Conservation (phyloP, 805 yeast species). For the Ogataea ganodermae region DNA sequence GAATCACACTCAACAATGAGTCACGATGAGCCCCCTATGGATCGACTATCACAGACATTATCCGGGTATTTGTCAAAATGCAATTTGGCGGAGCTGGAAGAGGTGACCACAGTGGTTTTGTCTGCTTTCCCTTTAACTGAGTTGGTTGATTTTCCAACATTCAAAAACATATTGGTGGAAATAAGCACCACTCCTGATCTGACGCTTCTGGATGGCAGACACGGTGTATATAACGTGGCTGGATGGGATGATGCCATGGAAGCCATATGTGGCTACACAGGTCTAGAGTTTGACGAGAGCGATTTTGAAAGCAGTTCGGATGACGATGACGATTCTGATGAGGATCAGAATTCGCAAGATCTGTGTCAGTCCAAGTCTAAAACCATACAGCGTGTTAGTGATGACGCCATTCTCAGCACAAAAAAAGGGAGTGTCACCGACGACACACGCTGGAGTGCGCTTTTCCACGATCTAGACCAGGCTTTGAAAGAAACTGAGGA, state of each 20-base stretch:
- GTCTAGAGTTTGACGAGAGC: slow-evolving; percentile 38
- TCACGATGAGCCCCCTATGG: background rate
- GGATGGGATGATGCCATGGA: slow-evolving; percentile 41
- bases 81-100: slow-evolving; percentile 10
- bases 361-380: background rate
- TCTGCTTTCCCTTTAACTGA: slow-evolving; percentile 27
- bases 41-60: background rate
- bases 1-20: background rate
- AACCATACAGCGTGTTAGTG: background rate
- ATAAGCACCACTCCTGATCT: slow-evolving; percentile 25
- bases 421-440: background rate
- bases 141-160: slow-evolving; percentile 20
- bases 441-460: slow-evolving; percentile 21
- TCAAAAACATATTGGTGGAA: slow-evolving; percentile 30
- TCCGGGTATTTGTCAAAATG: slow-evolving; percentile 4
- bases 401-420: background rate
- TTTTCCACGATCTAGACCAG: slow-evolving; percentile 25
- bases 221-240: slow-evolving; percentile 27
- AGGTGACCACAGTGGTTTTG: slow-evolving; percentile 26
- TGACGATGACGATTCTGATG: slow-evolving; percentile 15
- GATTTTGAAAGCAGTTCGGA: slow-evolving; percentile 31
- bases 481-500: slow-evolving; percentile 26
- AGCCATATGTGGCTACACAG: slow-evolving; percentile 32
- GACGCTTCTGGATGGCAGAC: slow-evolving; percentile 10
- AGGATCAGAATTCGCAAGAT: slow-evolving; percentile 3